Base-by-base conservation (phyloP, 2,329 filamentous ascomycete species). In the Aspergillus ibericus region DNA sequence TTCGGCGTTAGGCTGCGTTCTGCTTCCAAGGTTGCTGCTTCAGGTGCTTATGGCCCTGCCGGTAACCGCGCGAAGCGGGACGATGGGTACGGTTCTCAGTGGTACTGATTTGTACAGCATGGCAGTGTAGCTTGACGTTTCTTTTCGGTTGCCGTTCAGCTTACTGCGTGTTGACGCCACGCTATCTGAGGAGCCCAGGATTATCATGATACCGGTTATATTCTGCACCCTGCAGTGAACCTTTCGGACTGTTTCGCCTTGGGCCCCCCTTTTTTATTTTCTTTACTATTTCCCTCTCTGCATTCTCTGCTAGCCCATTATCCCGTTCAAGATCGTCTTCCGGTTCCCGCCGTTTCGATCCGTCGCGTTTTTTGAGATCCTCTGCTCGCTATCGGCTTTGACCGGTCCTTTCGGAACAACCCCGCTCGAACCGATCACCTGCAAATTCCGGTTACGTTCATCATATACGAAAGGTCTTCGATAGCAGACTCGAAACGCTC, bases 1-100 rank as follows among this genome's bases (percentile, higher is more conserved):
- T 88, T 84, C 88, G 87, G 84, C 89, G 88, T 87, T 86, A 91
- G 89, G 88, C 88, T 91, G 83, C 89, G 88, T 84, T 91, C 89
- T 83, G 86, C 88, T 84, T 89, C 88, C 72, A 90, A 88, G 81
- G 86, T 86, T 82, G 83, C 80, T 80, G 81, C 81, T 77, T 74
- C 75, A 75, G 77, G 76, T 78, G 63, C 71, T 69, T 74, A 76
- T 72, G 70, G 72, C 67, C 72, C 77, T 77, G 72, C 75, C 70
- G 75, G 75, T 75, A 77, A 81, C 73, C 80, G 79, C 76, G 75
- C 79, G 75, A 82, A 79, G 77, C 79, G 77, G 74, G 80, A 82
- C 70, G 80, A 82, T 73, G 77, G 77, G 82, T 77, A 83, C 68
- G 75, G 75, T 70, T 71, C 71, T 72, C 73, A 75, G 64, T 79